Conservation (phyloP, 331 rosid species). For the Dryas integrifolia region DNA sequence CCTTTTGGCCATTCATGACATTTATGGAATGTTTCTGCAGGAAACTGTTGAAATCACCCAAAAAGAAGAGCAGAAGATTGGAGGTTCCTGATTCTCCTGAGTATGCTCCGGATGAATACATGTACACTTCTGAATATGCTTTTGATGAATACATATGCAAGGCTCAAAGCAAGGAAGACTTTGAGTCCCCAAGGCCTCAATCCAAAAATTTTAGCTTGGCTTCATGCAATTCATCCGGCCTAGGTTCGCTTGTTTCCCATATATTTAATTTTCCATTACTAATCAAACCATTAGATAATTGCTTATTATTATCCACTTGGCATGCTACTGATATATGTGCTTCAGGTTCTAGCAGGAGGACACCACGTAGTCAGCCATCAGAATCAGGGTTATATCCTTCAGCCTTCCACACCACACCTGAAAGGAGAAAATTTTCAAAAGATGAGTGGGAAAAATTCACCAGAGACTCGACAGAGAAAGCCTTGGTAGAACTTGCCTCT, state of each 20-base stretch:
- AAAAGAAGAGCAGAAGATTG: constrained; percentile 48
- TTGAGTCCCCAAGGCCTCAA: constrained; percentile 30
- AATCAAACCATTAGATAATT: not conserved
- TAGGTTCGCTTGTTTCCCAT: constrained; percentile 43
- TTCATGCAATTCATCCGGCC: constrained; percentile 48
- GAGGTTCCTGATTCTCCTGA: constrained; percentile 50
- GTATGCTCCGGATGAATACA: constrained; percentile 41
- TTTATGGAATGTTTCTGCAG: constrained; percentile 43
- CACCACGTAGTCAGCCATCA: constrained; percentile 20
- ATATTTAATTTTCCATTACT: constrained; percentile 11
- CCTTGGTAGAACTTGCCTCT: constrained; percentile 68
- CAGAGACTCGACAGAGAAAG: constrained; percentile 56
- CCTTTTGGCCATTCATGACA: not conserved
- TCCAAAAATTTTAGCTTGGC: constrained; percentile 31
- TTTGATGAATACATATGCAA: not conserved
- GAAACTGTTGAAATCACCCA: constrained; percentile 53
- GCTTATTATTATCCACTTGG: not conserved
- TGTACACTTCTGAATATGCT: not conserved
- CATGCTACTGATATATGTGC: too few species aligned
- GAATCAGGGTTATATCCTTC: constrained; percentile 55
- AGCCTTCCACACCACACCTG: constrained; percentile 62
- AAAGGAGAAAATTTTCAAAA: constrained; percentile 56
- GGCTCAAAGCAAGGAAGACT: constrained; percentile 35
- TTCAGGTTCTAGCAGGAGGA: constrained; percentile 34
- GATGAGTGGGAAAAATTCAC: constrained; percentile 83